Base-by-base conservation (phyloP, 2,329 filamentous ascomycete species). In the Colletotrichum sansevieriae region DNA sequence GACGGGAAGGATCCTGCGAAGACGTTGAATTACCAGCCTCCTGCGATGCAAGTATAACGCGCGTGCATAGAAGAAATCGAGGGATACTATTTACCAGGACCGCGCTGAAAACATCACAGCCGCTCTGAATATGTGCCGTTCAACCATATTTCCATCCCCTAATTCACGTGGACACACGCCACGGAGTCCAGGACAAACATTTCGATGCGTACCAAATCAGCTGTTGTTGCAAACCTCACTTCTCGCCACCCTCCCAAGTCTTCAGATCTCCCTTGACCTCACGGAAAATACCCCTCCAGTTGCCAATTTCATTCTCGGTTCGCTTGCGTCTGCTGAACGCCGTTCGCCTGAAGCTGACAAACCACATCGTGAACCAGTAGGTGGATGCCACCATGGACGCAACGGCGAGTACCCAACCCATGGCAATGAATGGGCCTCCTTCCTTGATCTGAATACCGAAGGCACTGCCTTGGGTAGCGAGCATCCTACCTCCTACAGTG, bases 331-430 rank as follows among this genome's bases (percentile, higher is more conserved):
- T 70, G 58, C 68, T 72, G 29, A 73, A 72, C 1, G 73, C 63
- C 3, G 70, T 73, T 15, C 65, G 33, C 10, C 74, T 65, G 41
- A 73, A 71, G 60, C 72, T 71, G 8, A 75, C 73, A 13, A 75
- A 74, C 74, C 74, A 75, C 2, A 75, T 61, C 22, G 55, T 43
- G 49, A 73, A 72, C 74, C 74, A 75, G 37, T 71, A 74, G 8
- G 22, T 15, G 1, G 59, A 65, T 3, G 70, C 65, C 0, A 66
- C 29, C 52, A 56, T 33, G 0, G 69, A 52, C 4, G 73, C 59
- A 1, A 70, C 72, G 10, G 72, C 68, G 0, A 71, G 65, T 6
- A 71, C 68, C 73, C 73, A 75, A 4, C 65, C 33, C 56, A 74
- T 69, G 18, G 68, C 72, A 1, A 75, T 41, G 39, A 72, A 73